Conservation (phyloP, 2,329 filamentous ascomycete genomes). For the Sclerotinia subarctica region DNA sequence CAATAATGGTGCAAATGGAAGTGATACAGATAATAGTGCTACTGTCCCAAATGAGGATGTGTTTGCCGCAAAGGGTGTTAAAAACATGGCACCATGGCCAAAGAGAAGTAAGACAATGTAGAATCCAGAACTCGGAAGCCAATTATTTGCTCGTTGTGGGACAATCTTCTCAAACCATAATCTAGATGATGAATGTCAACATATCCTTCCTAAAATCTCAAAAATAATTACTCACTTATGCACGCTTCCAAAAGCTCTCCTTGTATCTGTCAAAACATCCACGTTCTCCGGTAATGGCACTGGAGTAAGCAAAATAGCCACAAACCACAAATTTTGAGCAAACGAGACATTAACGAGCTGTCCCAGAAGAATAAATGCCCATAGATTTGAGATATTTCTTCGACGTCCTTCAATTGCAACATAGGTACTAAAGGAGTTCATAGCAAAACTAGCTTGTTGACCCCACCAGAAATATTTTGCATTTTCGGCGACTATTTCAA, state of each 20-base stretch:
- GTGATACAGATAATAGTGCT: conserved; percentile 38
- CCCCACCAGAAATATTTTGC: conserved; percentile 60
- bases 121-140: conserved; percentile 43
- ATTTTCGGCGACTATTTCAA: conserved; percentile 54
- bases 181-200: conserved; percentile 28
- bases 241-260: conserved; percentile 2
- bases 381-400: conserved; percentile 52
- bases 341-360: conserved; percentile 59
- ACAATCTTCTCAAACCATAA: conserved; percentile 40
- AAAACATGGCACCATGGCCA: conserved; percentile 41
- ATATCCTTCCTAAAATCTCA: not conserved
- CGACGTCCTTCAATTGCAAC: conserved; percentile 58
- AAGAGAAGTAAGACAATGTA: conserved; percentile 39
- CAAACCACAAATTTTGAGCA: conserved; percentile 61
- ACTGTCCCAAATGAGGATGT: conserved; percentile 43
- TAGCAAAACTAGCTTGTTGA: conserved; percentile 55
- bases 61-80: conserved; percentile 43
- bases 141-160: conserved; percentile 45
- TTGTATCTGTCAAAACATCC: conserved; percentile 26
- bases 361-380: conserved; percentile 56
- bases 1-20: conserved; percentile 48
- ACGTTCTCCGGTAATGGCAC: conserved; percentile 43
- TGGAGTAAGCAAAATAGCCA: conserved; percentile 56
- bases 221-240: conserved; percentile 10
- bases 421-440: conserved; percentile 54